These are phyloP conservation scores for Pseudogymnoascus sp. DNA, from an alignment of 2,329 filamentous ascomycete genomes.

Conservation along the genomic window DNA sequence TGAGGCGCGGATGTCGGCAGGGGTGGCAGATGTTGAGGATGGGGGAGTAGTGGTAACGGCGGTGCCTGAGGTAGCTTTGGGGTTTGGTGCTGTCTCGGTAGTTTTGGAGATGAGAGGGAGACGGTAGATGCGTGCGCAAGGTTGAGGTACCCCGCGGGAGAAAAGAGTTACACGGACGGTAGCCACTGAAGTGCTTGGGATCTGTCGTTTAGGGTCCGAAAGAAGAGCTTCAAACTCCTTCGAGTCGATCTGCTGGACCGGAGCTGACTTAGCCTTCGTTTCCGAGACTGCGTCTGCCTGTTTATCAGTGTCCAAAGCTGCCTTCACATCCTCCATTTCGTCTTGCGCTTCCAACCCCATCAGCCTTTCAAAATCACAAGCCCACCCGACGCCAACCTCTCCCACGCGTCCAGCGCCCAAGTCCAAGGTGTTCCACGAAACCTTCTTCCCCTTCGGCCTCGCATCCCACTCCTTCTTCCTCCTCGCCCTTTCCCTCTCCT, in stretches of 20 bases:
- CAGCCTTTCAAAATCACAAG: slow-evolving; percentile 74
- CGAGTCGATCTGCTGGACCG: slow-evolving; percentile 16
- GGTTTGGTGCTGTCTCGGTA: slow-evolving; percentile 29
- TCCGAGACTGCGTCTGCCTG: not conserved
- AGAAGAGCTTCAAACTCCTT: slow-evolving; percentile 20
- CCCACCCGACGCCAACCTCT: slow-evolving; percentile 73
- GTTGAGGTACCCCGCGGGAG: slow-evolving; percentile 58
- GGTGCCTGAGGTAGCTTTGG: slow-evolving; percentile 38
- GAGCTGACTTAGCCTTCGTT: not conserved
- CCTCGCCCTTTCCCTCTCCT: slow-evolving; percentile 52
- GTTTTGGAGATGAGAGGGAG: slow-evolving; percentile 43
- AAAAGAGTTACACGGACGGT: slow-evolving; percentile 60
- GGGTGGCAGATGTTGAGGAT: slow-evolving; percentile 23
- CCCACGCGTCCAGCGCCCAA: slow-evolving; percentile 67
- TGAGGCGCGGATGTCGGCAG: slow-evolving; percentile 49
- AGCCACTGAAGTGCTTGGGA: slow-evolving; percentile 35
- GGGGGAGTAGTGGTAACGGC: slow-evolving; percentile 24
- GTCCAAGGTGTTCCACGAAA: slow-evolving; percentile 65
- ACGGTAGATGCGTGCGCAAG: slow-evolving; percentile 77
- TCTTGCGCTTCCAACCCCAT: slow-evolving; percentile 28
- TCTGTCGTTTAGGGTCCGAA: slow-evolving; percentile 18
- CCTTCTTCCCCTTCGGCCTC: slow-evolving; percentile 72
- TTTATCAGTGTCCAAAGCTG: slow-evolving; percentile 11
- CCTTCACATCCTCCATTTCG: not conserved
- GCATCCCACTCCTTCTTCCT: slow-evolving; percentile 61